Conservation (phyloP, 192 early-diverging fungal genomes). For the Jimgerdemannia flammicorona region DNA sequence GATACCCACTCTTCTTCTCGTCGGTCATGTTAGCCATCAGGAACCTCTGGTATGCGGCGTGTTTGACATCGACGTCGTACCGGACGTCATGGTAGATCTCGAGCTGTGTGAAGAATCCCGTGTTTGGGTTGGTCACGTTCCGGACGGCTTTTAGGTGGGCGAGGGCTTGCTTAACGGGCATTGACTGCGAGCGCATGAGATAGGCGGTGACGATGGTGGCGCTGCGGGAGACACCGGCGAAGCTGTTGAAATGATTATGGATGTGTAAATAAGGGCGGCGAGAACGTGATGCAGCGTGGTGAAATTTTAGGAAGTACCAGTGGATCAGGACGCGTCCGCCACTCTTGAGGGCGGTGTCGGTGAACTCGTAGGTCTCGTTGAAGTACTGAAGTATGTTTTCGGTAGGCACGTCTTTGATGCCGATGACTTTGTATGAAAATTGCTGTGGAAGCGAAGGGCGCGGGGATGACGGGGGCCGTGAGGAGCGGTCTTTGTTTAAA, state of each 20-base stretch:
- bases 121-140: constrained; percentile 26
- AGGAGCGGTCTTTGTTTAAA: constrained; percentile 1
- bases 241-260: not conserved
- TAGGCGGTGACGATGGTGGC: constrained; percentile 60
- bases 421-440: constrained; percentile 11
- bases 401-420: constrained; percentile 56
- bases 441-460: not conserved
- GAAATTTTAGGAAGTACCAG: constrained; percentile 20
- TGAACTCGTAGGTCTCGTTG: constrained; percentile 58
- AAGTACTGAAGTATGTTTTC: constrained; percentile 73
- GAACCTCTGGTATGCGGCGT: constrained; percentile 62
- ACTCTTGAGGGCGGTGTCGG: constrained; percentile 33
- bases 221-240: constrained; percentile 59
- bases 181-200: constrained; percentile 34
- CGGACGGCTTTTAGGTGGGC: constrained; percentile 23
- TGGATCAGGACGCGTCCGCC: constrained; percentile 64
- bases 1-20: constrained; percentile 39
- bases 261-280: not conserved
- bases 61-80: constrained; percentile 48
- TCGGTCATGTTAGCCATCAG: constrained; percentile 59
- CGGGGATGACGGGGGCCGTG: no score
- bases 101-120: constrained; percentile 29
- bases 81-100: constrained; percentile 34
- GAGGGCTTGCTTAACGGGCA: constrained; percentile 21
- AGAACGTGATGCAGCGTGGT: not conserved